Evolutionary conservation across 225 moss, liverwort and hornwort species (phyloP).

Genomic region (Lunularia cruciata): DNA sequence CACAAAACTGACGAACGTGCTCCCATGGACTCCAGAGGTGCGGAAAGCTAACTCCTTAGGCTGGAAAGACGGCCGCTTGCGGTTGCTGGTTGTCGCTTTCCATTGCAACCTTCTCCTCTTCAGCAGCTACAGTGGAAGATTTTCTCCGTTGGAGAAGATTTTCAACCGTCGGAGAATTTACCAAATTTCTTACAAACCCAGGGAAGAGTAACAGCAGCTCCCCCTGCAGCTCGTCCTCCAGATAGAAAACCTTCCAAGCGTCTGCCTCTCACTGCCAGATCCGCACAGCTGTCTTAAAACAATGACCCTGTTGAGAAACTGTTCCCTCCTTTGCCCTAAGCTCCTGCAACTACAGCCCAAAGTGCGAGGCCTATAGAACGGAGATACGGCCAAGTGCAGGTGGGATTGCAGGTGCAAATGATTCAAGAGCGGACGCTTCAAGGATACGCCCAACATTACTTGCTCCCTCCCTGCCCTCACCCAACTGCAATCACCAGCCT

Average conservation of each 20-base stretch:
- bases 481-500: background rate
- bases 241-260: background rate
- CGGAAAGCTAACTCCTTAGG: constrained; percentile 78
- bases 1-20: constrained; percentile 85
- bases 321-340: background rate
- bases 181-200: constrained; percentile 33
- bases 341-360: background rate
- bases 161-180: constrained; percentile 19
- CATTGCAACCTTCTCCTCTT: constrained; percentile 41
- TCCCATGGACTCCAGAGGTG: constrained; percentile 64
- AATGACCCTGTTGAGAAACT: constrained; percentile 21
- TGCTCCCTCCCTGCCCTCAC: background rate
- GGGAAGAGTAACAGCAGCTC: constrained; percentile 1
- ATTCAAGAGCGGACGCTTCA: constrained; percentile 47
- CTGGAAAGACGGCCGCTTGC: constrained; percentile 38
- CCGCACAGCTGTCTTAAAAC: constrained; percentile 11
- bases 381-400: constrained; percentile 30
- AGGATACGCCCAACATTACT: constrained; percentile 47
- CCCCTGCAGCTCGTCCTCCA: constrained; percentile 5
- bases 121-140: constrained; percentile 22
- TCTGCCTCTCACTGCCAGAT: background rate
- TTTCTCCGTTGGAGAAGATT: constrained; percentile 21
- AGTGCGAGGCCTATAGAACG: constrained; percentile 37
- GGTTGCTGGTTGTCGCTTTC: constrained; percentile 49
- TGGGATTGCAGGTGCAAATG: constrained; percentile 38